Evolutionary conservation across 768 basidiomycete species (phyloP).

Genomic region (Pleurotus salmoneostramineus): DNA sequence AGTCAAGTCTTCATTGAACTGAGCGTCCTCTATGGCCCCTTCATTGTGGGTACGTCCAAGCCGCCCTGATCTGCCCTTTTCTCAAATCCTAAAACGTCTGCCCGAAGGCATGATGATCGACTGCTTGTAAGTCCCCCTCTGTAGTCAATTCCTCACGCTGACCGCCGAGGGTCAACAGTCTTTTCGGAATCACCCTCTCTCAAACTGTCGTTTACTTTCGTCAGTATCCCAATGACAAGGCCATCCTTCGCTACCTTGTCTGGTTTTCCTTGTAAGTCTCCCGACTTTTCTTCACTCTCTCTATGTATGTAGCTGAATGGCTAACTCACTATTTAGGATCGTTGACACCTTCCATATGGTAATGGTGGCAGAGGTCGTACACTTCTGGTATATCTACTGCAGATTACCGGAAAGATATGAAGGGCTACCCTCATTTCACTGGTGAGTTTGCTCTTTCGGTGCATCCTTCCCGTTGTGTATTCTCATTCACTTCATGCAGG

Average conservation of each 20-base stretch:
- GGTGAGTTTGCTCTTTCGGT: not conserved
- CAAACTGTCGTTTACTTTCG: constrained; percentile 12
- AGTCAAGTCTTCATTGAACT: not conserved
- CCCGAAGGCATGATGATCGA: constrained; percentile 4
- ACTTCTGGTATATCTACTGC: constrained; percentile 13
- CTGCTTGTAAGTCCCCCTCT: not conserved
- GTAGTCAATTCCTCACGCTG: not conserved
- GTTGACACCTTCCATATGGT: constrained; percentile 12
- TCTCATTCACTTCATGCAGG: not conserved
- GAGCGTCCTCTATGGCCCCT: constrained; percentile 2
- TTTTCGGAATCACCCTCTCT: constrained; percentile 11
- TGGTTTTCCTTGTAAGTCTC: constrained; percentile 6
- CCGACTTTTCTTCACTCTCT: not conserved
- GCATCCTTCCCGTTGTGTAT: not conserved
- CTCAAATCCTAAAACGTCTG: not conserved
- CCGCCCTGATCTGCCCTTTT: not conserved
- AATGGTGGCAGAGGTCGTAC: constrained; percentile 11
- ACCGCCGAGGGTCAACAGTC: not conserved
- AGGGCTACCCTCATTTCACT: constrained; percentile 6
- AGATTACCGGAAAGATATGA: constrained; percentile 12
- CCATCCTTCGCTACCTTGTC: constrained; percentile 4
- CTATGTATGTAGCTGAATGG: not conserved
- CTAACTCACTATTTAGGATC: not conserved
- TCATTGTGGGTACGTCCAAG: constrained; percentile 1
- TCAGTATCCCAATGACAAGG: constrained; percentile 7